A percentile compares a stretch with the other conserved stretches of the same genome.
phyloP scores from a whole-genome alignment of 2,329 filamentous ascomycete species.

The Niveomyces coronatus region DNA sequence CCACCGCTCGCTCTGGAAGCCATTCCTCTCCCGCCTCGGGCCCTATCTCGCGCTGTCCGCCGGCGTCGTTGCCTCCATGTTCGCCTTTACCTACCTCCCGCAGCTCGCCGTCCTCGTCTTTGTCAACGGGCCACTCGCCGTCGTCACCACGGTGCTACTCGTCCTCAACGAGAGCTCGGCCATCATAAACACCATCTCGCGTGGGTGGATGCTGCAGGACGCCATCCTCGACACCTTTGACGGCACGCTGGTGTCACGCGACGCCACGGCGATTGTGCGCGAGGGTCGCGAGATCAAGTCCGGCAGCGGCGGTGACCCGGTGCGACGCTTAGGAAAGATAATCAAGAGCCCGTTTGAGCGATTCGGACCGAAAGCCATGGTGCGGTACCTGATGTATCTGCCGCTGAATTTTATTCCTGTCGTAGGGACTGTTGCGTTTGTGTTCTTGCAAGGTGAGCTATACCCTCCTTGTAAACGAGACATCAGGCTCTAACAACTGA shows the following conservation, averaged over 20 bases:
- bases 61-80: constrained; percentile 69
- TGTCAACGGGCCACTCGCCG: constrained; percentile 73
- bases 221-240: constrained; percentile 85
- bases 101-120: constrained; percentile 76
- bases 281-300: constrained; percentile 64
- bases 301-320: constrained; percentile 39
- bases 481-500: neutral
- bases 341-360: constrained; percentile 47
- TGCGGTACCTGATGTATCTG: constrained; percentile 75
- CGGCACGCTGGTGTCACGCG: constrained; percentile 48
- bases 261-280: constrained; percentile 52
- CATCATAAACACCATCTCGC: constrained; percentile 46
- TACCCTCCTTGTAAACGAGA: neutral
- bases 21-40: constrained; percentile 42
- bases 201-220: constrained; percentile 69
- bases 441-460: constrained; percentile 57
- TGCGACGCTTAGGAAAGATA: constrained; percentile 45
- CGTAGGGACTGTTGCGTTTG: constrained; percentile 72
- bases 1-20: constrained; percentile 48
- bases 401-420: constrained; percentile 91
- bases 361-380: constrained; percentile 50
- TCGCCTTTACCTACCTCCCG: constrained; percentile 75
- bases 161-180: constrained; percentile 53
- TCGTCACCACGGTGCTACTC: constrained; percentile 60
- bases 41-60: constrained; percentile 61